Evolutionary conservation across 345 rosid species (phyloP), one percentile per base, ranked within the genome.

Genomic region (Corymbia maculata): DNA sequence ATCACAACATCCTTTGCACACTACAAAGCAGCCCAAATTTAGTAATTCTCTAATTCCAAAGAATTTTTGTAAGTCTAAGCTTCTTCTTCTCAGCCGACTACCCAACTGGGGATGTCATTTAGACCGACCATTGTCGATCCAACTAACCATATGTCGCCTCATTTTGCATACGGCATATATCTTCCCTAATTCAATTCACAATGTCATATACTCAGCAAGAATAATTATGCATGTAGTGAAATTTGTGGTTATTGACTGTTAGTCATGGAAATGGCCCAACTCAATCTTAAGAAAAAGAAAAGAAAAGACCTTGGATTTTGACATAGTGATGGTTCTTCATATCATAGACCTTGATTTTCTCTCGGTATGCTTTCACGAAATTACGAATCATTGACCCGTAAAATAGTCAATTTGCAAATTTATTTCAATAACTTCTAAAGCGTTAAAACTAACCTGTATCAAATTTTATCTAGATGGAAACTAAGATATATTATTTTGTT

Each of bases 121-220:
- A 24, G 22, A 57, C n/a, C 13, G 64, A 24, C 64, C 64, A 57
- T 57, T 9, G 59, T 21, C 2, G 5, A 55, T 55, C 59, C 59
- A 55, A 55, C 59, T 19, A 2, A 6, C 64, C 64, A 57, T 57
- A 4, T 9, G 64, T 24, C 2, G 64, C 64, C n/a, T 24, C 1
- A 28, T 24, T 57, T 57, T 0, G 64, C 64, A 22, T 0, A 11
- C 22, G 64, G 13, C 64, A 8, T 57, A 26, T 24, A 22, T 22
- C 5, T 55, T 55, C 26, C 26, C 10, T 55, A 13, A 28, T 66
- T 66, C 15, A 6, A 66, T 66, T 66, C 42, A 66, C 21, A n/a
- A 14, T n/a, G 1, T n/a, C 32, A 28, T 32, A 6, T 36, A 36
- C 42, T 64, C 19, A 64, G n/a, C 36, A 64, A n/a, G 42, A n/a